These are phyloP conservation scores for Acer yangbiense DNA, from an alignment of 345 rosid species.

Conservation along the genomic window DNA sequence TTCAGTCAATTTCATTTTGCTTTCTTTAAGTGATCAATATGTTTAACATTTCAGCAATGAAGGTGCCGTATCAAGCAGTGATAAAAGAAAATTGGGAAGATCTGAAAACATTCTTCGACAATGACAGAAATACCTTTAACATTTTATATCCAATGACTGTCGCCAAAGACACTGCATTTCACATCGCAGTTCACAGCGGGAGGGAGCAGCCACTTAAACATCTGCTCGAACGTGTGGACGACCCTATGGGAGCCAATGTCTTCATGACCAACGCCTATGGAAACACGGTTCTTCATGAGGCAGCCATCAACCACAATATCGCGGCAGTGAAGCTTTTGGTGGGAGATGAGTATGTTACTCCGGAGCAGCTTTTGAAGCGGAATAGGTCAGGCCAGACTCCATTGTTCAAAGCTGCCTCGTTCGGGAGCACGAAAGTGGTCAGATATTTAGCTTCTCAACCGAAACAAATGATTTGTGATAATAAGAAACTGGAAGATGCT, in stretches of 20 bases:
- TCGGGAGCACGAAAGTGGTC: neutral
- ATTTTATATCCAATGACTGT: neutral
- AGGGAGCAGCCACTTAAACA: neutral
- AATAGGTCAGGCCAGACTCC: neutral
- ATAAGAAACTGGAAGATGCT: neutral
- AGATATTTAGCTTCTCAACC: neutral
- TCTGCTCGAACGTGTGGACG: neutral
- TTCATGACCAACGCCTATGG: neutral
- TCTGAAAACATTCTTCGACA: neutral
- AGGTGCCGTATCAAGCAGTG: neutral
- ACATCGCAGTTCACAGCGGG: neutral
- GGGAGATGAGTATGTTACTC: too few relatives aligned
- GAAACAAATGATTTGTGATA: neutral
- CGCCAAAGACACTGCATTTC: neutral
- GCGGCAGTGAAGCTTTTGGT: conserved; percentile 1
- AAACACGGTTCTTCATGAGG: conserved; percentile 26
- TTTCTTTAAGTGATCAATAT: neutral
- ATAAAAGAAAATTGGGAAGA: neutral
- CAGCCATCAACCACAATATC: neutral
- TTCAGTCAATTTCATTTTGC: neutral
- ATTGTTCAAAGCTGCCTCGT: neutral
- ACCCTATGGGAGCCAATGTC: neutral
- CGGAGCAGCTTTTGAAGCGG: neutral
- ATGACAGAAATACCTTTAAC: neutral
- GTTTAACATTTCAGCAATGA: neutral